Evolutionary conservation across 169 alveolate species (phyloP), one percentile per base, ranked within the genome.

Genomic region (Cryptosporidium baileyi): DNA sequence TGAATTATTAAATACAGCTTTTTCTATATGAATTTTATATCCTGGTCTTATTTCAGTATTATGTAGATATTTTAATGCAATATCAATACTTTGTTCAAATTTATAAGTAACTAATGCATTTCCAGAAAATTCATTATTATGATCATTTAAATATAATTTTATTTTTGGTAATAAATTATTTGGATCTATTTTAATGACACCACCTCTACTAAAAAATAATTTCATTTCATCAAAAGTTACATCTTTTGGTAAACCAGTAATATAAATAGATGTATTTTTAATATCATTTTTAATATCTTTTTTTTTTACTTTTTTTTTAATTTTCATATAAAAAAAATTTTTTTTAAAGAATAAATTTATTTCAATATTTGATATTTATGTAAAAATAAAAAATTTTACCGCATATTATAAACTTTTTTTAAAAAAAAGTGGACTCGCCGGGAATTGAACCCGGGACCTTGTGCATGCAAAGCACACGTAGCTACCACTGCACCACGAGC

Each of bases 101-200:
- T 90, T 91, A 67, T 85, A 94, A 2, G 93, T 90, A 11, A 94
- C 91, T n/a, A 91, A 74, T 2, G 94, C 95, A 82, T 94, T 95
- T 22, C 97, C 97, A 54, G 93, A 90, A 19, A 88, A 89, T 22
- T 67, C 74, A 0, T 92, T 93, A 9, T 67, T 74, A 19, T 80
- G 43, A 17, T 80, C 79, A 79, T 91, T 91, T 43, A 22, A 80
- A 61, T 94, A 94, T 1, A 94, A 79, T 63, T 93, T 94, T 22
- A 92, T 89, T 52, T 65, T 81, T 17, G 92, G 90, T 61, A 80
- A 36, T 3, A 91, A 79, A 13, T 94, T 91, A 38, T 62, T 62
- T n/a, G 94, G 95, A 63, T 92, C 93, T n/a, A 91, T 89, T 52
- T 95, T 81, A 4, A 94, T 90, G 0, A 91, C 89, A 17, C 96